phyloP scores from a whole-genome alignment of 2,329 filamentous ascomycete genomes.

The Colletotrichum gigasporum region DNA sequence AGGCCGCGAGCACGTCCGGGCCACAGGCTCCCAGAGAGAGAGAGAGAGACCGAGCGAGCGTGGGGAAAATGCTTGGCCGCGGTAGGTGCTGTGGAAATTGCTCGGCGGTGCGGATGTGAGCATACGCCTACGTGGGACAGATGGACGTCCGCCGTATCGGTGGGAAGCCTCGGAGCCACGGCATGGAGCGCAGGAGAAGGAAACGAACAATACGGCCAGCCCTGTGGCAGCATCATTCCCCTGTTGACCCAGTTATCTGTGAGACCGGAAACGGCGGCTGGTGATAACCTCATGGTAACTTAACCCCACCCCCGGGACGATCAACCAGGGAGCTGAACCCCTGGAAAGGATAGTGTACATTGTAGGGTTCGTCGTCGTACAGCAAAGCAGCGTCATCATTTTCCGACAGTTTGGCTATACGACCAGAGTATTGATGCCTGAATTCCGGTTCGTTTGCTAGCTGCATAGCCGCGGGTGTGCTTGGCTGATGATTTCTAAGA shows the following conservation, averaged over 20 bases:
- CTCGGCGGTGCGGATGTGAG: background rate
- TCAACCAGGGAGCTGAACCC: background rate
- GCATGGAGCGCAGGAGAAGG: background rate
- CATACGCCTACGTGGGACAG: background rate
- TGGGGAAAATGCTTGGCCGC: constrained; percentile 11
- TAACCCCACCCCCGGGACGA: background rate
- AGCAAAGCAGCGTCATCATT: constrained; percentile 17
- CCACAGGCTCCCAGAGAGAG: background rate
- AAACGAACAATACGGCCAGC: background rate
- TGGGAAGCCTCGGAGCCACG: background rate
- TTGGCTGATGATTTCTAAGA: constrained; percentile 8
- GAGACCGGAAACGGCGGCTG: background rate
- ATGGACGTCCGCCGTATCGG: constrained; percentile 20
- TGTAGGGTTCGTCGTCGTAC: background rate
- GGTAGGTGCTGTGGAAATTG: background rate
- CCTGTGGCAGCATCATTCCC: background rate
- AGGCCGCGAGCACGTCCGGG: background rate
- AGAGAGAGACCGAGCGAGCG: constrained; percentile 4
- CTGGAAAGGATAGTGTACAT: background rate
- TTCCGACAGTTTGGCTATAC: background rate
- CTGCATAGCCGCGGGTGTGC: background rate
- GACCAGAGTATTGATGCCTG: background rate
- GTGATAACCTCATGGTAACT: background rate
- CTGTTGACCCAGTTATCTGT: background rate
- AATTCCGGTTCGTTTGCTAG: background rate